phyloP scores from a whole-genome alignment of 2,329 filamentous ascomycete genomes.

The Pseudonectria buxi region DNA sequence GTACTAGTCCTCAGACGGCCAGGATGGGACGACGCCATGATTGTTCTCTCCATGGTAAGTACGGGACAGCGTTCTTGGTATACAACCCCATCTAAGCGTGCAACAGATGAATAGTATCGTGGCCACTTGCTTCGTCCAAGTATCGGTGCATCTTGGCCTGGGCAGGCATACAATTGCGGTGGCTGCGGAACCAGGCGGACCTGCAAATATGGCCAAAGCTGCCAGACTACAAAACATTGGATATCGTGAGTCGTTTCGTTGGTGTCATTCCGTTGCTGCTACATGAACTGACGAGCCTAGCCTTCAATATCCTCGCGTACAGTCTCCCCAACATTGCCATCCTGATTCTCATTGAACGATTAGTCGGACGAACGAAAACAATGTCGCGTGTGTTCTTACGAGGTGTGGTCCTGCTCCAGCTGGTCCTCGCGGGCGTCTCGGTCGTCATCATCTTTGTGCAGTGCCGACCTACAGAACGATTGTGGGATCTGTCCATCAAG shows the following conservation, averaged over 20 bases:
- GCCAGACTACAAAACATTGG: conserved; percentile 1
- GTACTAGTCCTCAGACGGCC: conserved; percentile 1
- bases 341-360: conserved; percentile 8
- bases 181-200: conserved; percentile 2
- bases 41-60: conserved; percentile 1
- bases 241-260: conserved; percentile 2
- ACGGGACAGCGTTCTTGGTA: too few relatives aligned
- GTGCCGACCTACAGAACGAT: background rate
- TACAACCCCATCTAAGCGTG: too few relatives aligned
- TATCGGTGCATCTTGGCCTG: conserved; percentile 2
- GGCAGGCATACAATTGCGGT: conserved; percentile 4
- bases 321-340: conserved; percentile 9
- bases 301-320: conserved; percentile 7
- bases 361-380: conserved; percentile 3
- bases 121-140: conserved; percentile 3
- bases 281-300: background rate
- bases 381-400: conserved; percentile 1
- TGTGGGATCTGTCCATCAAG: conserved; percentile 1
- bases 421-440: conserved; percentile 1
- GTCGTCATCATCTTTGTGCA: conserved; percentile 3
- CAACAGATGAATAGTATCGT: too few relatives aligned
- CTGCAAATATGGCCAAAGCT: background rate
- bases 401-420: conserved; percentile 1
- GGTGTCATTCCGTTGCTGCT: accelerated
- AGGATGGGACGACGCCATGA: conserved; percentile 8